Conservation (phyloP, 495 filamentous ascomycete species). For the Clavariopsis aquatica region DNA sequence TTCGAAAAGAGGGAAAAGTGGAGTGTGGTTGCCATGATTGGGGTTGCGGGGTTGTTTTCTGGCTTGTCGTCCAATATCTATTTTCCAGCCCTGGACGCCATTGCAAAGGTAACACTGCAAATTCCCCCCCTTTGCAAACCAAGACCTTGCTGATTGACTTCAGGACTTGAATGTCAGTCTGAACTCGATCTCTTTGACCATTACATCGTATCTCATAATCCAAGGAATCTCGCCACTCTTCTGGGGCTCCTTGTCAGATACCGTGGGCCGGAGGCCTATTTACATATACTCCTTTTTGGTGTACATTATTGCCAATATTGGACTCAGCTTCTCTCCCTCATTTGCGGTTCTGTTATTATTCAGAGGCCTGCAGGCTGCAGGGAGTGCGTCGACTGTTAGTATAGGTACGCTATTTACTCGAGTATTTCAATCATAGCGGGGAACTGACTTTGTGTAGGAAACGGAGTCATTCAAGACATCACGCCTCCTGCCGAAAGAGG, state of each 20-base stretch:
- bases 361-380: constrained; percentile 23
- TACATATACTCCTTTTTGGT: constrained; percentile 50
- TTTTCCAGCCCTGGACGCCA: constrained; percentile 41
- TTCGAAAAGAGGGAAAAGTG: constrained; percentile 45
- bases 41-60: constrained; percentile 48
- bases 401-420: constrained; percentile 47
- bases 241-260: constrained; percentile 52
- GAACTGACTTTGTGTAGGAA: constrained; percentile 2
- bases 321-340: constrained; percentile 10
- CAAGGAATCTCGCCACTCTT: constrained; percentile 55
- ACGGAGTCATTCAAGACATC: constrained; percentile 22
- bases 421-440: too few relatives aligned
- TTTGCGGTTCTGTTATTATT: constrained; percentile 23
- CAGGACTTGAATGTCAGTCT: constrained; percentile 20
- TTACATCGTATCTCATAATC: constrained; percentile 49
- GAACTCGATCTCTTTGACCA: constrained; percentile 8
- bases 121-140: neutral
- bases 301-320: constrained; percentile 43
- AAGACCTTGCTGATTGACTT: neutral
- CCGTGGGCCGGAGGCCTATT: constrained; percentile 46
- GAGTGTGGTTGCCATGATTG: constrained; percentile 45
- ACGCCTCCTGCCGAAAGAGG: constrained; percentile 20
- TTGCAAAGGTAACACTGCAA: constrained; percentile 3
- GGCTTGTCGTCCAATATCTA: constrained; percentile 48
- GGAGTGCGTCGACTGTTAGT: constrained; percentile 32